Evolutionary conservation across 129 eudicot genomes (phyloP).

Genomic region (Ambrosia artemisiifolia): DNA sequence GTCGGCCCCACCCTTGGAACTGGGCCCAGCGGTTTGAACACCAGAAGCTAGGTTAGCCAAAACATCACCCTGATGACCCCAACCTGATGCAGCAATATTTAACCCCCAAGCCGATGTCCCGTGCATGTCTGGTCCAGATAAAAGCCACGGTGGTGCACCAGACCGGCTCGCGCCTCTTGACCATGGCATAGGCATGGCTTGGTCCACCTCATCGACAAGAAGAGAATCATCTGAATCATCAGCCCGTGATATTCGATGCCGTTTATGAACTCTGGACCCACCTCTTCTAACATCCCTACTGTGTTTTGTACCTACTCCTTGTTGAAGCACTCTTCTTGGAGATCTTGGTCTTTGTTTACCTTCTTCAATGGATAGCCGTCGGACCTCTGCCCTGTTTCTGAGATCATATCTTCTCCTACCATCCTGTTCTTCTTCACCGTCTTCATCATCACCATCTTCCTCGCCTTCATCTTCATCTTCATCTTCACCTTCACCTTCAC

Average conservation of each 20-base stretch:
- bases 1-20: slow-evolving; percentile 99
- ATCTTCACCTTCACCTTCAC: slow-evolving; percentile 50
- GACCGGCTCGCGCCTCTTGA: slow-evolving; percentile 78
- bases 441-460: slow-evolving; percentile 70
- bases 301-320: slow-evolving; percentile 88
- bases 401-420: slow-evolving; percentile 92
- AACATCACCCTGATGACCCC: slow-evolving; percentile 87
- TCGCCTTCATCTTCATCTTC: slow-evolving; percentile 78
- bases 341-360: slow-evolving; percentile 88
- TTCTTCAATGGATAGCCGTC: slow-evolving; percentile 70
- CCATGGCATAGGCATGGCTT: slow-evolving; percentile 95
- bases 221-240: slow-evolving; percentile 98
- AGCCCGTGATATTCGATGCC: slow-evolving; percentile 76
- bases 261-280: slow-evolving; percentile 89
- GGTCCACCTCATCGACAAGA: slow-evolving; percentile 97
- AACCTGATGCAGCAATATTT: slow-evolving; percentile 91
- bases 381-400: slow-evolving; percentile 80
- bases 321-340: slow-evolving; percentile 92
- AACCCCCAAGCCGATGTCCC: slow-evolving; percentile 87
- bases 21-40: slow-evolving; percentile 95
- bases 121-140: slow-evolving; percentile 86
- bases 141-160: slow-evolving; percentile 80
- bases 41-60: slow-evolving; percentile 56
- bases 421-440: slow-evolving; percentile 77
- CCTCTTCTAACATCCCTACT: slow-evolving; percentile 82